Evolutionary conservation across 345 rosid species (phyloP).

Genomic region (Citrus maxima): DNA sequence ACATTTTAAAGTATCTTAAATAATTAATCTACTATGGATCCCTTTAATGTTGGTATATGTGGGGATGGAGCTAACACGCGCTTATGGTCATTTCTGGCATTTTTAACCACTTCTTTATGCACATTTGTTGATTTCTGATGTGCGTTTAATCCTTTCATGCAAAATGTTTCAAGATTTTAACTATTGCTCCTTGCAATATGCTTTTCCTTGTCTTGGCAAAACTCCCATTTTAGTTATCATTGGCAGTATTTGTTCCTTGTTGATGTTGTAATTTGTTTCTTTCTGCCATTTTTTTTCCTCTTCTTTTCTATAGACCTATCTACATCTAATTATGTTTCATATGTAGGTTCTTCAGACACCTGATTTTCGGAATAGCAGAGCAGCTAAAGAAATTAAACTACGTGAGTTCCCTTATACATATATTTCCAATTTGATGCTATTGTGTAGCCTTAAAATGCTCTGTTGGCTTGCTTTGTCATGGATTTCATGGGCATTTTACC

Average conservation of each 20-base stretch:
- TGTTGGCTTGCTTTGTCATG: background rate
- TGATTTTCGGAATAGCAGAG: conserved; percentile 22
- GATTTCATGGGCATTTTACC: background rate
- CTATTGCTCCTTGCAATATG: background rate
- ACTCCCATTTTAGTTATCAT: background rate
- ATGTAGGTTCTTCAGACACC: conserved; percentile 21
- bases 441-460: background rate
- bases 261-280: background rate
- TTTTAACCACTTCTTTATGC: background rate
- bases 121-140: background rate
- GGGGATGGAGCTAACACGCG: background rate
- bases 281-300: background rate
- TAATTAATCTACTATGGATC: background rate
- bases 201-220: background rate
- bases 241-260: background rate
- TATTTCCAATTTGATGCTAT: background rate
- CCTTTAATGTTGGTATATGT: background rate
- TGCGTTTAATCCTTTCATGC: background rate
- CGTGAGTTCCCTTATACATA: conserved; percentile 14
- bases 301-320: background rate
- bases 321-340: background rate
- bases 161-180: background rate
- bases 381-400: conserved; percentile 17
- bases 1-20: background rate
- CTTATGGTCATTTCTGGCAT: background rate